phyloP scores from a whole-genome alignment of 306 rosid species.

The Prunus armeniaca region DNA sequence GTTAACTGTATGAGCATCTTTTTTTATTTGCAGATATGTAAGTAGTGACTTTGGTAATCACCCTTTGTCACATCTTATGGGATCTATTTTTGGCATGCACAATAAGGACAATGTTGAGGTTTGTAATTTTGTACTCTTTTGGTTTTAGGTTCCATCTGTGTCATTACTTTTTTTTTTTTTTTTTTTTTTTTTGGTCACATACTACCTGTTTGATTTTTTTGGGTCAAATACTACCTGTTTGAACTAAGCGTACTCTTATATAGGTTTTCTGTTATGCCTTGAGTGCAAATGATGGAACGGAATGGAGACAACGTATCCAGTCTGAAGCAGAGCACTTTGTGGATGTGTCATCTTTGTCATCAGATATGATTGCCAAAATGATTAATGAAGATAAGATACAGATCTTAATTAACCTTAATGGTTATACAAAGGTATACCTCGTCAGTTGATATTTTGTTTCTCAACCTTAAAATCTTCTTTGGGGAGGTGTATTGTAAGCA shows the following conservation, averaged over 20 bases:
- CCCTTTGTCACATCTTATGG: conserved; percentile 89
- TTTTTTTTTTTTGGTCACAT: too few relatives aligned
- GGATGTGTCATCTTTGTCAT: conserved; percentile 89
- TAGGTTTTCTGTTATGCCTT: conserved; percentile 96
- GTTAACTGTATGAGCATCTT: background rate
- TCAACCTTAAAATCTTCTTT: background rate
- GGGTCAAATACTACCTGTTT: too few relatives aligned
- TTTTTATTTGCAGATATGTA: conserved; percentile 43
- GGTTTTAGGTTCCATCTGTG: background rate
- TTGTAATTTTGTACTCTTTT: conserved; percentile 3
- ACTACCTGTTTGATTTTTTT: too few relatives aligned
- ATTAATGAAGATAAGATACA: conserved; percentile 84
- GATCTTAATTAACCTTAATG: conserved; percentile 87
- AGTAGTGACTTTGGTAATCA: conserved; percentile 72
- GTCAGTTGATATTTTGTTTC: background rate
- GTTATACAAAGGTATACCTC: conserved; percentile 82
- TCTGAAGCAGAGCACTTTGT: conserved; percentile 88
- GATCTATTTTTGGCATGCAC: conserved; percentile 97
- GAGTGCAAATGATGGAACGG: conserved; percentile 90
- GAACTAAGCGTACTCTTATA: conserved; percentile 8
- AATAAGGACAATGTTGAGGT: conserved; percentile 82
- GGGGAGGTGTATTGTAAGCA: background rate
- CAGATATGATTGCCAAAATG: conserved; percentile 88
- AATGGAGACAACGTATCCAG: conserved; percentile 92
- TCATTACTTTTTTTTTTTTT: too few relatives aligned